Base-by-base conservation (phyloP, 257 asterid genomes). In the Fraxinus americana region DNA sequence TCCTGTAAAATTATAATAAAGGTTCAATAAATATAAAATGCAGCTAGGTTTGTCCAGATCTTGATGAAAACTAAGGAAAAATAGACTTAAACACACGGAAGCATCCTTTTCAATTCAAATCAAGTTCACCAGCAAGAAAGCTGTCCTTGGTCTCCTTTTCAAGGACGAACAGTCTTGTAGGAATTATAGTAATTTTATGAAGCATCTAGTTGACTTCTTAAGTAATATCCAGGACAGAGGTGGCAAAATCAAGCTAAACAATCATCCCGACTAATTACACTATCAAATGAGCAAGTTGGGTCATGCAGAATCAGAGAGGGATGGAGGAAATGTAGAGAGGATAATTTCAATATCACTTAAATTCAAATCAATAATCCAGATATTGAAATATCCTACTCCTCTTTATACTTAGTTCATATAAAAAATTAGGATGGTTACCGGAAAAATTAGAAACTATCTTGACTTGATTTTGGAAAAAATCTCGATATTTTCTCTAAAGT, bases 1-100 rank as follows among this genome's bases (percentile, higher is more conserved):
- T 95, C 99, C 98, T 94, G 90, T 72, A 85, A 87, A 81, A 75
- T 57, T 75, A 83, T 75, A 78, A 39, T 10, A 72, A 50, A 36
- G 73, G 67, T 61, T 54, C 30, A 74, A 67, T 30, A 80, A 67
- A 57, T n/a, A 35, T 75, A 73, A 57, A 83, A 12, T 0, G 78
- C 72, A 30, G 70, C 75, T 70, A 48, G 29, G 73, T n/a, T 7
- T n/a, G 66, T n/a, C 66, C 3, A 57, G 66, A 4, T 19, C 12
- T 57, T 57, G 66, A n/a, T n/a, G 10, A 57, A 57, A 57, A 7
- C 25, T 1, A 57, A 57, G 27, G 21, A 7, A 57, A n/a, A n/a
- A n/a, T 17, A 17, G 7, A 52, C 13, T 57, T 29, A 57, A 17
- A 57, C 27, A 57, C 25, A 5, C n/a, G 29, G 27, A 57, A 57